Evolutionary conservation across 164 flowering plant species (phyloP), one percentile per base, ranked within the genome.

Genomic region (Macadamia tetraphylla): DNA sequence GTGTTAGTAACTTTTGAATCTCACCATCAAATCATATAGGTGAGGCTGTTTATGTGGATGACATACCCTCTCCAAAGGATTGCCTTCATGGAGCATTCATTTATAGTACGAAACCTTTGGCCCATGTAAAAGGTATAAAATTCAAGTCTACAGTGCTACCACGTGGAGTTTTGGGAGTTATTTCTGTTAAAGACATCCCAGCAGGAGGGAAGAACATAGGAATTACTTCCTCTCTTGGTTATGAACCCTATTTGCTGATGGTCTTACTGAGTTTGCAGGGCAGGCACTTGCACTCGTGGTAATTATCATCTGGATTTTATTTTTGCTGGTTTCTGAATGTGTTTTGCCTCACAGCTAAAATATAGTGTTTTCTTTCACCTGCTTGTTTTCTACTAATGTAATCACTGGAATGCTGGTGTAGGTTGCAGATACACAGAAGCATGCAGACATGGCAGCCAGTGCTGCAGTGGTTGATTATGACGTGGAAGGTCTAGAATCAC

Each of bases 401-500:
- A 5, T 35, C 40, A 35, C 40, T 2, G 40, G 40, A 35, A 35
- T 35, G 3, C 40, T 35, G 40, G 40, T 35, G 40, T 35, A 35
- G 40, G 40, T 35, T 35, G 40, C 40, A 35, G 40, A 35, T 35
- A 35, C 40, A 35, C 93, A 87, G 78, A 94, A 76, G 75, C 77
- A 78, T 78, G 98, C 98, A 35, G 84, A 90, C 79, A 68, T 77
- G 81, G 98, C 92, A 60, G 94, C 96, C 48, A 70, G 78, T 0
- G 17, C 63, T 63, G 95, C 87, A 4, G 76, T 76, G 35, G 85
- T 94, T 72, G 85, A 84, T 52, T 94, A 94, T 76, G 91, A 82
- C 66, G 62, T 72, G 49, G 89, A 81, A 66, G 79, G 84, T 75
- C 59, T 90, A 18, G 93, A 85, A 61, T 80, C 85, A 6, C 94